Evolutionary conservation across 2,329 filamentous ascomycete genomes (phyloP).

Genomic region (Karstenula rhodostoma): DNA sequence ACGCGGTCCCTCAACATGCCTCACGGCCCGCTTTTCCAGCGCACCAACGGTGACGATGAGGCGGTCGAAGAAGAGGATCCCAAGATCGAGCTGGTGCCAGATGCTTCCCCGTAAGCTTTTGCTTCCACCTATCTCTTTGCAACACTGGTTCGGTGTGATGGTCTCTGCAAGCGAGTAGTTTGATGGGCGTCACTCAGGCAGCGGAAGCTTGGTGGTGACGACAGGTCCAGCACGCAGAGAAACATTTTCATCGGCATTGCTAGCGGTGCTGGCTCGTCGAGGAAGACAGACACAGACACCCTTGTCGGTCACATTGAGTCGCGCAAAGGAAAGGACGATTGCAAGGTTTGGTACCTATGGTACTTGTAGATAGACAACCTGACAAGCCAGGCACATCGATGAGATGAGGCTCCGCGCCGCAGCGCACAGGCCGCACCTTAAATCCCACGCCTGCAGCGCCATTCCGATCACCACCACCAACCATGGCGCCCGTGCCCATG

Average conservation of each 20-base stretch:
- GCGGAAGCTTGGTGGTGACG: too few species aligned
- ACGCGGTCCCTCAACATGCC: too few species aligned
- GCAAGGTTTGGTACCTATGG: too few species aligned
- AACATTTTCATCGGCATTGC: neutral
- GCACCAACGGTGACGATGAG: too few species aligned
- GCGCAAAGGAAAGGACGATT: neutral
- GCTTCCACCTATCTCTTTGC: neutral
- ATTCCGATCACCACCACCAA: constrained; percentile 12
- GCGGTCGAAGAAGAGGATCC: neutral
- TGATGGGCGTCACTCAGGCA: too few species aligned
- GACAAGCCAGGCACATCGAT: too few species aligned
- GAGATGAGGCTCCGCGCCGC: neutral
- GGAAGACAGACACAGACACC: too few species aligned
- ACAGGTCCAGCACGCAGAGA: neutral
- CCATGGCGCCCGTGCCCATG: constrained; percentile 45
- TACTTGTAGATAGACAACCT: too few species aligned
- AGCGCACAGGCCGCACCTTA: constrained; percentile 7
- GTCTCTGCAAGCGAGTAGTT: too few species aligned
- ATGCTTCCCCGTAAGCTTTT: neutral
- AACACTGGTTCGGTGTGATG: neutral
- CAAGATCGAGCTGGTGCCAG: neutral
- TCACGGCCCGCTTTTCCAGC: too few species aligned
- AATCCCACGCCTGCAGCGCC: constrained; percentile 6
- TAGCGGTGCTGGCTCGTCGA: neutral
- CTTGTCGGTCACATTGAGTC: neutral